These are phyloP conservation scores for Candida silvicultrix DNA, from an alignment of 805 yeast genomes.

Conservation along the genomic window DNA sequence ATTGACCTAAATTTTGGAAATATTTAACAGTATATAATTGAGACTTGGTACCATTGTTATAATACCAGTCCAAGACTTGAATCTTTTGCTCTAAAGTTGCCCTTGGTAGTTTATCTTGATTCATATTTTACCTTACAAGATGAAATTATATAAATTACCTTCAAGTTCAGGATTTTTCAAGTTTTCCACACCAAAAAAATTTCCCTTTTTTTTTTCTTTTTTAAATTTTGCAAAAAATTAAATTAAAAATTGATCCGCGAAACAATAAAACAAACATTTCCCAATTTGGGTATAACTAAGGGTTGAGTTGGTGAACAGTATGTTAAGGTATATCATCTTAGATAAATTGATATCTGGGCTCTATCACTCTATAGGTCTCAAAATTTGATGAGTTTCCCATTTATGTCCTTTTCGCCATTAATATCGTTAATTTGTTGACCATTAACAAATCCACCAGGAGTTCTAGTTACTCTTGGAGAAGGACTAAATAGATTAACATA, in stretches of 20 bases:
- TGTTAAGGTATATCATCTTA: too few species aligned
- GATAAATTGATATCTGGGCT: too few species aligned
- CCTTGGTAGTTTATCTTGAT: constrained; percentile 18
- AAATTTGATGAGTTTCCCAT: constrained; percentile 21
- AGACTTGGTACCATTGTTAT: constrained; percentile 23
- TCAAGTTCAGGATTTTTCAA: neutral
- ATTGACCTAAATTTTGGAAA: constrained; percentile 24
- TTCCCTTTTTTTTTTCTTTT: neutral
- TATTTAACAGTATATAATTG: constrained; percentile 30
- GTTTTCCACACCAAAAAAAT: neutral
- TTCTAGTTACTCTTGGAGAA: constrained; percentile 41
- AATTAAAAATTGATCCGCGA: neutral
- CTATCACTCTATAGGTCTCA: neutral
- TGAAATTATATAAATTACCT: neutral
- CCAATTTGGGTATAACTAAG: too few species aligned
- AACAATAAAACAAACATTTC: neutral
- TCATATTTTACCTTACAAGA: too few species aligned
- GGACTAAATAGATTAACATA: constrained; percentile 77
- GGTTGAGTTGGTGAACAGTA: too few species aligned
- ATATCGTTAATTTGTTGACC: neutral
- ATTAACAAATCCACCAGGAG: constrained; percentile 24
- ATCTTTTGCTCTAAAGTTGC: constrained; percentile 33
- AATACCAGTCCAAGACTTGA: constrained; percentile 30
- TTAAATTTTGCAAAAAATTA: too few species aligned
- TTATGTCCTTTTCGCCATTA: constrained; percentile 17